phyloP scores from a whole-genome alignment of 345 rosid species.

The Syzygium aromaticum region DNA sequence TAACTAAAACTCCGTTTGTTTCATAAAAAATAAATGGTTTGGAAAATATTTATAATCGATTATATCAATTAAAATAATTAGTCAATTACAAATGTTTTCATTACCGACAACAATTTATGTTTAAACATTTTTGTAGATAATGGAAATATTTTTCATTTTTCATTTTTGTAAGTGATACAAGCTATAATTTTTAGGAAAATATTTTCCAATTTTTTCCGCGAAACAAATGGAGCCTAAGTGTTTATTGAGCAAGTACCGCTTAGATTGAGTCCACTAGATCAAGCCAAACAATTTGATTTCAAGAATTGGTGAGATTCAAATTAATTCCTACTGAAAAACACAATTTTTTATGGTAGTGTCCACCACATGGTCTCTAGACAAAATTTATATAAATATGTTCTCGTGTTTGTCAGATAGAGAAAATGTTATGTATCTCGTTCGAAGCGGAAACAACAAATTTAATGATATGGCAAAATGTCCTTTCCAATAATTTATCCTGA shows the following conservation, averaged over 20 bases:
- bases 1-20: neutral
- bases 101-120: no score
- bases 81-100: no score
- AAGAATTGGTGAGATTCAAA: neutral
- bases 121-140: no score
- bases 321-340: neutral
- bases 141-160: no score
- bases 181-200: no score
- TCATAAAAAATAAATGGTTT: no score
- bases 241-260: neutral
- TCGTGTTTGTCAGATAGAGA: neutral
- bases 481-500: neutral
- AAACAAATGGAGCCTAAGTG: neutral
- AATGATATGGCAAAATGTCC: neutral
- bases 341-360: neutral
- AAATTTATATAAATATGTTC: neutral
- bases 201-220: no score
- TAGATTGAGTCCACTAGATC: neutral
- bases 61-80: no score
- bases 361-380: neutral
- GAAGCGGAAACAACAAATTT: neutral
- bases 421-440: neutral
- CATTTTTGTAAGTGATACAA: no score
- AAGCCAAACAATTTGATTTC: neutral
- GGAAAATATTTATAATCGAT: no score